phyloP scores from a whole-genome alignment of 202 grass and related monocot genomes.

The Panicum hallii region DNA sequence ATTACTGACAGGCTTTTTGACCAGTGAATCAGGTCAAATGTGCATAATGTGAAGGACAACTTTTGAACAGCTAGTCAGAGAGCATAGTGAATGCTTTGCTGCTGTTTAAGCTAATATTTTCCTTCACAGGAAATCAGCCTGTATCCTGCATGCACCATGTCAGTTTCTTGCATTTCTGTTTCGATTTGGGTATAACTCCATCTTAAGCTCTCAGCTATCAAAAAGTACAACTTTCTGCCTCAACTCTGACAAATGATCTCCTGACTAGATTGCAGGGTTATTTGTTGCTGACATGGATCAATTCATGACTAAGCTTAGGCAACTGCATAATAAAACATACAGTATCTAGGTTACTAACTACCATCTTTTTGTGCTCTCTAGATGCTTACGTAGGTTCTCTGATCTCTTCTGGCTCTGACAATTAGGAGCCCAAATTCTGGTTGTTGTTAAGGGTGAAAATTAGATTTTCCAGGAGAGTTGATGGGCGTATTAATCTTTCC shows the following conservation, averaged over 20 bases:
- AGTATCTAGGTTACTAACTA: background rate
- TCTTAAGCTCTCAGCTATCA: background rate
- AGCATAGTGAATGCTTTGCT: too few relatives aligned
- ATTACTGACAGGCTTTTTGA: background rate
- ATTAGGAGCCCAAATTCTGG: background rate
- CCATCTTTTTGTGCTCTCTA: background rate
- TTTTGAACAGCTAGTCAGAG: background rate
- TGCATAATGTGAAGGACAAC: background rate
- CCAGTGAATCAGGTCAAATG: background rate
- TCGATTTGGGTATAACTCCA: background rate
- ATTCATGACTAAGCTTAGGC: background rate
- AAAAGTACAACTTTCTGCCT: background rate
- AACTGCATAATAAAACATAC: background rate
- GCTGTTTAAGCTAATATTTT: too few relatives aligned
- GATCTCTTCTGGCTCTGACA: background rate
- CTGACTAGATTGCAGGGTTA: background rate
- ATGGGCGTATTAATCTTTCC: background rate
- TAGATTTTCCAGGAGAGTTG: background rate
- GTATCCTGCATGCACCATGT: background rate
- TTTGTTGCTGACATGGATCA: background rate
- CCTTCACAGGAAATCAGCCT: background rate
- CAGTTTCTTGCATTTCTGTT: background rate
- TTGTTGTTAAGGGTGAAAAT: background rate
- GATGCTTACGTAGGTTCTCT: too few relatives aligned
- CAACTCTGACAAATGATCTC: background rate